Evolutionary conservation across 805 yeast species (phyloP).

Genomic region (Maudiozyma serrabonitensis): DNA sequence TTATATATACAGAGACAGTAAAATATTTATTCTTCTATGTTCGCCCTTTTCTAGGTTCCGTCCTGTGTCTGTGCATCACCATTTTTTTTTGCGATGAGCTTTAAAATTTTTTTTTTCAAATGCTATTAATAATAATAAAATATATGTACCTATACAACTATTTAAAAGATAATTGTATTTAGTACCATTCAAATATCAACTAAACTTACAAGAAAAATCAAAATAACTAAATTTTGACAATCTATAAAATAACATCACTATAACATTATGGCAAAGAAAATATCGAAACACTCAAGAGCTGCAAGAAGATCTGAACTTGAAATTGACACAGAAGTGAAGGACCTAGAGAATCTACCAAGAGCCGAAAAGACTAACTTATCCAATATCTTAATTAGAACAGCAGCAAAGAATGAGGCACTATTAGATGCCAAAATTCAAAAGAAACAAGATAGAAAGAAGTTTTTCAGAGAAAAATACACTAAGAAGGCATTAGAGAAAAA

Average conservation of each 20-base stretch:
- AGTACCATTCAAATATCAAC: too few relatives aligned
- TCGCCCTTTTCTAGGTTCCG: too few relatives aligned
- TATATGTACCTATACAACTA: too few relatives aligned
- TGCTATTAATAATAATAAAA: too few relatives aligned
- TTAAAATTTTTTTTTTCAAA: background rate
- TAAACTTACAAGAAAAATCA: too few relatives aligned
- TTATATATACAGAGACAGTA: too few relatives aligned
- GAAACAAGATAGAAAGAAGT: conserved; percentile 32
- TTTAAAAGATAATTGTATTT: too few relatives aligned
- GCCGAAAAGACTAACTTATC: conserved; percentile 49
- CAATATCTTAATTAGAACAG: conserved; percentile 56
- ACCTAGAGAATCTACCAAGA: conserved; percentile 46
- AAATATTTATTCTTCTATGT: too few relatives aligned
- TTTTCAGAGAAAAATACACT: conserved; percentile 14
- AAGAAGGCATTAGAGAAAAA: conserved; percentile 18
- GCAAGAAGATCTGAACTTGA: conserved; percentile 55
- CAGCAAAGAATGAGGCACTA: conserved; percentile 55
- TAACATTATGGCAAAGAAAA: conserved; percentile 9
- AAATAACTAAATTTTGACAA: too few relatives aligned
- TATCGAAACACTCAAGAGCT: conserved; percentile 51
- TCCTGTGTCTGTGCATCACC: too few relatives aligned
- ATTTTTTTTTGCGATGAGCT: background rate
- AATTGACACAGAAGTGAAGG: conserved; percentile 38
- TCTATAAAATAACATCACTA: too few relatives aligned
- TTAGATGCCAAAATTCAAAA: conserved; percentile 46